Base-by-base conservation (phyloP, 768 basidiomycete species). In the Botryobasidium botryosum region DNA sequence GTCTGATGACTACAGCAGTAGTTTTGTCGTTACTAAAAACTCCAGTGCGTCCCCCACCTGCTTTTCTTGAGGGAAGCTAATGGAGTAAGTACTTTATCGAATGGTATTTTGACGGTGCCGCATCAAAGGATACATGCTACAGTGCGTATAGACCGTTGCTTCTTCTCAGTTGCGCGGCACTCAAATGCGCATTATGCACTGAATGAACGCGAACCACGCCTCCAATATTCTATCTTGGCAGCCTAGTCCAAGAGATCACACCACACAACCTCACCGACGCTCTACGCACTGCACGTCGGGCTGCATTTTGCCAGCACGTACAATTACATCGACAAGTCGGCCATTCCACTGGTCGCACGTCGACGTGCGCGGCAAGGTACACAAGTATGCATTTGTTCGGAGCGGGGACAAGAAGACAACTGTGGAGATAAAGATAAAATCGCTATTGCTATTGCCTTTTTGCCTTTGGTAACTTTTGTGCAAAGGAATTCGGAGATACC, bases 381-480 rank as follows among this genome's bases (percentile, higher is more conserved):
- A 96, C 58, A 59, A 72, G 5, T 85, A 91, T 58, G 73, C 86
- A 13, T 97, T 92, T 61, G 66, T 71, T 46, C 68, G 91, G 20
- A 85, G 94, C 53, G 92, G 91, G 1, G 85, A 90, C 3, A 91
- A 97, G 57, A 92, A 83, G 66, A 68, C 75, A 3, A 57, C 78
- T 25, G 69, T 77, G 5, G 71, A 72, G 17, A 40, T n/a, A n/a
- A n/a, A n/a, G n/a, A n/a, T n/a, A n/a, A n/a, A n/a, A n/a, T n/a
- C n/a, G n/a, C n/a, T n/a, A n/a, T n/a, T n/a, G n/a, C n/a, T n/a
- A n/a, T n/a, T n/a, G n/a, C n/a, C n/a, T n/a, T n/a, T n/a, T n/a
- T n/a, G n/a, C n/a, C n/a, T n/a, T n/a, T n/a, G n/a, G n/a, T n/a
- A n/a, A n/a, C n/a, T n/a, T n/a, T n/a, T n/a, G n/a, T n/a, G n/a